Conservation (phyloP, 2,329 filamentous ascomycete genomes). For the Colletotrichum melonis region DNA sequence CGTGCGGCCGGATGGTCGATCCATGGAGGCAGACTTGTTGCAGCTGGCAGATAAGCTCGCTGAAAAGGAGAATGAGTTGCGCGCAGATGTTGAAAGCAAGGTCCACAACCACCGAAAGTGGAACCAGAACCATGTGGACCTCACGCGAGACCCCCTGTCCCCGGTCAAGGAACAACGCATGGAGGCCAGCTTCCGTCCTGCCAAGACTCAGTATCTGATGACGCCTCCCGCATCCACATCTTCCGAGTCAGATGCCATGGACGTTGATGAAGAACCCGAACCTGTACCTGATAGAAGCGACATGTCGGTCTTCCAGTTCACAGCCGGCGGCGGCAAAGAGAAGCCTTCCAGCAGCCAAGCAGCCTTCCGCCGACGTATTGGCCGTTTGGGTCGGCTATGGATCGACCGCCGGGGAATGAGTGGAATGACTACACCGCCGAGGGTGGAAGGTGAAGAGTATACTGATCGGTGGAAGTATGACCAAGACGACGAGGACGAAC, state of each 20-base stretch:
- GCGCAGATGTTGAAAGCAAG: constrained; percentile 86
- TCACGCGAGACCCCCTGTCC: constrained; percentile 86
- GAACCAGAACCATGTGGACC: constrained; percentile 90
- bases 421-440: constrained; percentile 67
- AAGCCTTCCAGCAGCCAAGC: constrained; percentile 59
- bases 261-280: constrained; percentile 60
- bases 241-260: constrained; percentile 62
- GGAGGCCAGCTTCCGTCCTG: constrained; percentile 75
- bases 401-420: constrained; percentile 86
- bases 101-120: constrained; percentile 89
- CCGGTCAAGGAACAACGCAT: constrained; percentile 75
- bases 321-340: constrained; percentile 53
- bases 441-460: constrained; percentile 56
- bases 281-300: constrained; percentile 44
- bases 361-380: constrained; percentile 85
- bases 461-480: constrained; percentile 88
- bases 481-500: constrained; percentile 85
- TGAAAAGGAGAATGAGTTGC: constrained; percentile 85
- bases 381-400: constrained; percentile 85
- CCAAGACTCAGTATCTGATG: constrained; percentile 77
- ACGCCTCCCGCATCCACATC: constrained; percentile 70
- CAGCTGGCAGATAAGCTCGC: constrained; percentile 80
- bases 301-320: constrained; percentile 58
- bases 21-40: constrained; percentile 82
- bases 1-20: constrained; percentile 75